Base-by-base conservation (phyloP, 2,329 filamentous ascomycete species). In the Penicillium sclerotiorum region DNA sequence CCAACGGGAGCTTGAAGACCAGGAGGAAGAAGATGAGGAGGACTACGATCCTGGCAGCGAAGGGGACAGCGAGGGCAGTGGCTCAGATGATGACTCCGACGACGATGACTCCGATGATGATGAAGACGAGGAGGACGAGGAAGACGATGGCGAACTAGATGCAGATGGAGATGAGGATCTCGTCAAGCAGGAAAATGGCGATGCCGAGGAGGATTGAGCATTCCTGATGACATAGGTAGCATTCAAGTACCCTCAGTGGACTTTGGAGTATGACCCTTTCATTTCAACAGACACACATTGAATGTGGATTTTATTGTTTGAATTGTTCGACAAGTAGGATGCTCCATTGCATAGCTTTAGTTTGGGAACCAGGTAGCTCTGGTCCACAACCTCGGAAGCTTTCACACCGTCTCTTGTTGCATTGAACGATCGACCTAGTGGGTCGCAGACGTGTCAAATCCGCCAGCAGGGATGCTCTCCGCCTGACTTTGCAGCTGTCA, bases 11-110 rank as follows among this genome's bases (percentile, higher is more conserved):
- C 70, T 80, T n/a, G 75, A 76, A 45, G 67, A 74, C 47, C 72
- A 77, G 55, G 65, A 77, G 55, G 65, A 77, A 36, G 73, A 77
- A 52, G 73, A 76, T 17, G 50, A 77, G 49, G 76, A 79, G 49
- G 77, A 78, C 52, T 79, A 78, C 53, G 74, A 79, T 53, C 76
- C 76, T 4, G 76, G 75, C n/a, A 77, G 72, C 54, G 76, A 76
- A 1, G 73, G 66, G 5, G 72, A 77, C 28, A 78, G 72, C 52
- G 76, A 76, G 30, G 75, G 75, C 8, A 77, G 75, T 58, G 76
- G 73, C 11, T 64, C 64, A n/a, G 72, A 73, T 17, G 62, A 64
- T 8, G 66, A 71, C 2, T 63, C 66, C 20, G 61, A 62, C 1
- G 65, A 67, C 3, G 63, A 65, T 8, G 66, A 70, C 3, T 63